phyloP scores from a whole-genome alignment of 2,329 filamentous ascomycete genomes.

The Didymosphaeria variabile region DNA sequence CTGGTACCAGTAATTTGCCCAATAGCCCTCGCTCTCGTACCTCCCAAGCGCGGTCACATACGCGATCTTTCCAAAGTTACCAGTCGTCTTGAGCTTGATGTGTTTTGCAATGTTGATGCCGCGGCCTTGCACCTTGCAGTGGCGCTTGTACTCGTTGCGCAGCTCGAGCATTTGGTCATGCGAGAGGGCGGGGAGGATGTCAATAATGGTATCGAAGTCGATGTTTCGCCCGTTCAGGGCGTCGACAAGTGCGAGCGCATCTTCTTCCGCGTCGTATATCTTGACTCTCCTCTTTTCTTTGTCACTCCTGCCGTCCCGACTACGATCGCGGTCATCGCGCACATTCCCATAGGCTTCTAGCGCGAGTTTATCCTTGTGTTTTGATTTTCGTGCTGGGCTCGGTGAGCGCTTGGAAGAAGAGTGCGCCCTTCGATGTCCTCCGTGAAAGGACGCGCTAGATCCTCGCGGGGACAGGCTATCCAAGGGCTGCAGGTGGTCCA shows the following conservation, averaged over 20 bases:
- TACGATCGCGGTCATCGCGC: slow-evolving; percentile 32
- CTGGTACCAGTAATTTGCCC: slow-evolving; percentile 98
- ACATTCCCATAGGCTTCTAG: slow-evolving; percentile 42
- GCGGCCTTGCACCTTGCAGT: slow-evolving; percentile 82
- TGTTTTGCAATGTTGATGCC: slow-evolving; percentile 88
- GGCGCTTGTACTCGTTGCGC: slow-evolving; percentile 87
- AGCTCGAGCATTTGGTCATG: slow-evolving; percentile 89
- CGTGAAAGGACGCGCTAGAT: slow-evolving; percentile 37
- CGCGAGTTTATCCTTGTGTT: slow-evolving; percentile 44
- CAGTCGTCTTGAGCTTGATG: slow-evolving; percentile 80
- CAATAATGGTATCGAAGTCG: slow-evolving; percentile 76
- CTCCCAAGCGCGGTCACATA: slow-evolving; percentile 88
- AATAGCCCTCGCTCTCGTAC: slow-evolving; percentile 95
- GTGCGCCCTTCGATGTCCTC: slow-evolving; percentile 37
- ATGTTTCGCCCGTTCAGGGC: slow-evolving; percentile 73
- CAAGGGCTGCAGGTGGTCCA: slow-evolving; percentile 55
- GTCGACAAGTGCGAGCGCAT: slow-evolving; percentile 78
- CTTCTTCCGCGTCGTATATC: slow-evolving; percentile 86
- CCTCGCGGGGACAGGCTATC: slow-evolving; percentile 44
- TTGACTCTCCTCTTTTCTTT: slow-evolving; percentile 65
- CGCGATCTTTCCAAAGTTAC: slow-evolving; percentile 86
- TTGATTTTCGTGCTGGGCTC: slow-evolving; percentile 35
- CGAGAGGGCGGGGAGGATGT: slow-evolving; percentile 83
- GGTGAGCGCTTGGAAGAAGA: slow-evolving; percentile 45
- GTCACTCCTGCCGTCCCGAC: slow-evolving; percentile 24